Percentiles rank a stretch among this genome's conserved stretches.
Conservation (phyloP, 176 grass and related monocot species). For the Eragrostis curvula region DNA sequence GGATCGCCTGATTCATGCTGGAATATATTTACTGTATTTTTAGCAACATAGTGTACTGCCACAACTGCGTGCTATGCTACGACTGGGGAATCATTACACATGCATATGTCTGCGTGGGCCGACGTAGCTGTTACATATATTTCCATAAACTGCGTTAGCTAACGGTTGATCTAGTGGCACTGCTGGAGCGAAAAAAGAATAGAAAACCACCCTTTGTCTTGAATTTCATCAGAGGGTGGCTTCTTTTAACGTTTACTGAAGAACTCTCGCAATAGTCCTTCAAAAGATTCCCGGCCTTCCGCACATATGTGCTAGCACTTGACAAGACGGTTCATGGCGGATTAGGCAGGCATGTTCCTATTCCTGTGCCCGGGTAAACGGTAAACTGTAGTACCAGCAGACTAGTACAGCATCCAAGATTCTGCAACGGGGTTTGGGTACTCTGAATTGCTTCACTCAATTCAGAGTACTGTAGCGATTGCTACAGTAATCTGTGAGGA, state of each 20-base stretch:
- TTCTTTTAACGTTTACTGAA: background rate
- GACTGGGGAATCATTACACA: background rate
- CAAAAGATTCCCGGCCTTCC: background rate
- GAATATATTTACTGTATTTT: background rate
- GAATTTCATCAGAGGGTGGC: background rate
- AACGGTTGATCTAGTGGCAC: background rate
- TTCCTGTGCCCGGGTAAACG: slow-evolving; percentile 21
- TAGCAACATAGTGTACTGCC: background rate
- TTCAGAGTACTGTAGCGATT: too few species aligned
- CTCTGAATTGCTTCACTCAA: too few species aligned
- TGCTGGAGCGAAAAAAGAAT: background rate
- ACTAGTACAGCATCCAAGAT: background rate
- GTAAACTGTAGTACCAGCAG: background rate
- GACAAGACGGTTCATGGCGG: background rate
- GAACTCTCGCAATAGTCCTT: background rate
- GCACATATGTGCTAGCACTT: background rate
- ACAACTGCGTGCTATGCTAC: background rate
- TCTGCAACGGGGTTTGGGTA: too few species aligned
- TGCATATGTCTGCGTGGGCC: background rate
- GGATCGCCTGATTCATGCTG: slow-evolving; percentile 1
- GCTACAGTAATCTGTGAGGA: too few species aligned
- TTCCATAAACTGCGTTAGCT: background rate
- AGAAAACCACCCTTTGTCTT: background rate
- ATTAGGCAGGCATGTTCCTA: background rate
- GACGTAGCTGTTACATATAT: background rate